A percentile compares a stretch with the other conserved stretches of the same genome.
Conservation (phyloP, 1,284 basidiomycete species). For the Irpex rosettiformis region DNA sequence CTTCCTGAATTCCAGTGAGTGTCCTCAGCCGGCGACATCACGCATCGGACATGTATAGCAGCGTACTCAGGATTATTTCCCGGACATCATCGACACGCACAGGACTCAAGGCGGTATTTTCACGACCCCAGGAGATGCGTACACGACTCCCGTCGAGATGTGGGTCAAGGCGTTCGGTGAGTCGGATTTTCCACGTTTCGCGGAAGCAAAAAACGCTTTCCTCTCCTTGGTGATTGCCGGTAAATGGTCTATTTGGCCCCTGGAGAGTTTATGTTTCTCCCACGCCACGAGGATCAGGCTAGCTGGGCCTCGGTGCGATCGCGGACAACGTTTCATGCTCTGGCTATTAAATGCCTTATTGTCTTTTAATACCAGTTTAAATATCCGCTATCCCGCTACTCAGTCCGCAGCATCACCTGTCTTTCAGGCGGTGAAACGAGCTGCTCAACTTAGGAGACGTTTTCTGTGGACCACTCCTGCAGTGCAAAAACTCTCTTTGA, state of each 20-base stretch:
- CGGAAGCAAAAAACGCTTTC: conserved; percentile 39
- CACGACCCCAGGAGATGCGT: conserved; percentile 78
- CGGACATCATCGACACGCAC: conserved; percentile 4
- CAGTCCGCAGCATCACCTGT: not conserved
- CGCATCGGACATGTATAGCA: conserved; percentile 4
- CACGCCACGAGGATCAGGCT: conserved; percentile 2
- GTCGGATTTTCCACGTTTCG: conserved; percentile 30
- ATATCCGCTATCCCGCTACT: conserved; percentile 1
- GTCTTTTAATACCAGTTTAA: not conserved
- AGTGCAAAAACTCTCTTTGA: not conserved
- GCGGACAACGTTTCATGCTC: not conserved
- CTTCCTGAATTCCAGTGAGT: conserved; percentile 77
- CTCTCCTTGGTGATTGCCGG: conserved; percentile 16
- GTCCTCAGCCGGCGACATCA: conserved; percentile 6
- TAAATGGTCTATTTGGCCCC: not conserved
- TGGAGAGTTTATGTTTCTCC: conserved; percentile 1
- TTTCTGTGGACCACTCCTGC: too few relatives aligned
- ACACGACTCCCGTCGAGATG: conserved; percentile 82
- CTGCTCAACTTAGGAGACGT: too few relatives aligned
- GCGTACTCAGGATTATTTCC: conserved; percentile 8
- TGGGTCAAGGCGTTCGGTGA: conserved; percentile 80
- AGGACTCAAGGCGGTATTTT: conserved; percentile 84
- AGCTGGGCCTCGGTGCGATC: not conserved
- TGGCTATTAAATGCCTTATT: not conserved
- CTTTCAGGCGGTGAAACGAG: not conserved